Base-by-base conservation (phyloP, 2,329 filamentous ascomycete species). In the Fusarium redolens region DNA sequence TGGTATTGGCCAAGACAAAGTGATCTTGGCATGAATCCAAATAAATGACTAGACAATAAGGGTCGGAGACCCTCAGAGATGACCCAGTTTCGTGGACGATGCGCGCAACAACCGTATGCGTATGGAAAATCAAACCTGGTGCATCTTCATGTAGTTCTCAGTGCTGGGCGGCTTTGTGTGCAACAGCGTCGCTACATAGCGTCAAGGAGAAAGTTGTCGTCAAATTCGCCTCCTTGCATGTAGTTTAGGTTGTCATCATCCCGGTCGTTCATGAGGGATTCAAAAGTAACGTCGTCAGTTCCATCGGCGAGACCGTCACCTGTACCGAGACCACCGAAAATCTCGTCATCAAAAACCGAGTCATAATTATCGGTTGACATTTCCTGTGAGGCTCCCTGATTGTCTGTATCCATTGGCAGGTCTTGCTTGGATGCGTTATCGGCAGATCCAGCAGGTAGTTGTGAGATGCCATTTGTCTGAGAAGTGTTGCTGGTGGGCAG, bases 251-350 rank as follows among this genome's bases (percentile, higher is more conserved):
- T 62, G 12, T 73, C 64, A 76, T 73, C 57, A 33, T 82, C 65
- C 25, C 85, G 86, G 69, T 79, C 79, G 54, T 80, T 80, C 76
- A 84, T 88, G 65, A 89, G 79, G 66, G 88, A 85, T 66, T 89
- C 85, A 69, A 89, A 89, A 33, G 84, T 85, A 43, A 82, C 77
- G 25, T 81, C 81, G 25, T 75, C 77, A 55, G 79, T 71, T 38
- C 79, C 80, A 33, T 71, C 79, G 47, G 77, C 78, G 62, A 82
- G 81, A 61, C 80, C 78, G 61, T 74, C 82, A 10, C 79, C 81
- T 25, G 74, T 69, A 31, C 83, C 83, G n/a, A 87, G 80, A 51
- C 83, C 82, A 67, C 60, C 58, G 25, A 72, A 74, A 31, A 74
- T 74, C 25, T 88, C 88, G 28, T 87, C 85, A 33, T 87, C 84